Evolutionary conservation across 2,329 filamentous ascomycete genomes (phyloP), one percentile per base, ranked within the genome.

Genomic region (Monilinia vaccinii-corymbosi): DNA sequence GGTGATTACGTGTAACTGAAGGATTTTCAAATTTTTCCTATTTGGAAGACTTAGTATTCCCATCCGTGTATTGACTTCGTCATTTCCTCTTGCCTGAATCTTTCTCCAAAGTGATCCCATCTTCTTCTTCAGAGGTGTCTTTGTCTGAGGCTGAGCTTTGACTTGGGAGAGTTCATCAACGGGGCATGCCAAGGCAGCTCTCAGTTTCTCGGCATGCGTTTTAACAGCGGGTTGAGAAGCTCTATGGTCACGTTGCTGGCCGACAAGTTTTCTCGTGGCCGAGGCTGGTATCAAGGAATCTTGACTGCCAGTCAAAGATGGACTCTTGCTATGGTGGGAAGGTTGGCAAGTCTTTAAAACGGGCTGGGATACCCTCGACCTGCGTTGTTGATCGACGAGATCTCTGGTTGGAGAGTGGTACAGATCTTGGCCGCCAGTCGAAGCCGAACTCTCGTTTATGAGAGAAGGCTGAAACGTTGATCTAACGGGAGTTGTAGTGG

Each of bases 151-250:
- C 4, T 21, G 23, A 6, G 14, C n/a, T 40, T 55, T 45, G 3
- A 18, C 21, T 10, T 23, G 25, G 28, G 51, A 18, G 21, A 55
- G 25, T 44, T 55, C 51, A 32, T 44, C 51, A 11, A 55, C n/a
- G 6, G 51, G 38, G 7, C 38, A 55, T 44, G 51, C 51, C n/a
- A 55, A 55, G 3, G 51, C 51, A 32, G 51, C 51, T 23, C 51
- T 55, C 18, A 55, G 18, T 16, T 55, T 55, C 28, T 55, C 51
- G 11, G 51, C 51, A 55, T 55, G 51, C 1, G 38, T 55, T 44
- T 38, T 25, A 6, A 32, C 6, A 13, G 8, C 28, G 8, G n/a
- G 4, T 11, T 23, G 28, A 13, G 38, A 44, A 2, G n/a, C 28
- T 44, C 40, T 55, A 10, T 2, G 18, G 28, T 8, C 23, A 14